Base-by-base conservation (phyloP, 352 stramenopile species). In the Albugo candida region DNA sequence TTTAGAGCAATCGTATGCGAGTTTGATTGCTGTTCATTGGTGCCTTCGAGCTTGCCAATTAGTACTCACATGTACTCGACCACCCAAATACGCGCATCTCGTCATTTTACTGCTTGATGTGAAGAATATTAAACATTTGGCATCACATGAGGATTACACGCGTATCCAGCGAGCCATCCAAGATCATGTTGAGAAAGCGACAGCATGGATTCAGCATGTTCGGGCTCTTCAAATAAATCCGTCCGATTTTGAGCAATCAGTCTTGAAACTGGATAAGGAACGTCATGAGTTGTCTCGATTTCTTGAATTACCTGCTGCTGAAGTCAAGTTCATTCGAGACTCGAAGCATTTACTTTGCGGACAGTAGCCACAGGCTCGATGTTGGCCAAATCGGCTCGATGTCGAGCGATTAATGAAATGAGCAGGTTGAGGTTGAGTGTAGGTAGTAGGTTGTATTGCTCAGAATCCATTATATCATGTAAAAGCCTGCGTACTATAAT, bases 141-240 rank as follows among this genome's bases (percentile, higher is more conserved):
- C 85, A 52, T 67, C 72, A 39, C 70, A 69, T 5, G 54, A 60
- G 13, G 74, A 86, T 55, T 84, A 82, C 51, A 53, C 59, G 5
- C 59, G 75, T 11, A 82, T 89, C 56, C 76, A 84, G 45, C 39
- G 66, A 41, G 82, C 74, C 12, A 81, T 89, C 16, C 64, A 67
- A 35, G 69, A 81, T 5, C 71, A 70, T 13, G 69, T 89, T 24
- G 44, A 56, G 18, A 76, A 78, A 10, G 76, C 74, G n/a, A 51
- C 56, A 1, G 47, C 53, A 31, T 89, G 76, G 76, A 47, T 89
- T 24, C 65, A 69, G 46, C 60, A 78, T 6, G 59, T 70, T 2
- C 84, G 85, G 53, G 53, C 53, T 21, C 51, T 89, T 6, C 47
- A 55, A 14, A 43, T 58, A 37, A 70, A 89, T 38, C 60, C 79